Evolutionary conservation across 768 basidiomycete species (phyloP).

Genomic region (Suillus subalutaceus): DNA sequence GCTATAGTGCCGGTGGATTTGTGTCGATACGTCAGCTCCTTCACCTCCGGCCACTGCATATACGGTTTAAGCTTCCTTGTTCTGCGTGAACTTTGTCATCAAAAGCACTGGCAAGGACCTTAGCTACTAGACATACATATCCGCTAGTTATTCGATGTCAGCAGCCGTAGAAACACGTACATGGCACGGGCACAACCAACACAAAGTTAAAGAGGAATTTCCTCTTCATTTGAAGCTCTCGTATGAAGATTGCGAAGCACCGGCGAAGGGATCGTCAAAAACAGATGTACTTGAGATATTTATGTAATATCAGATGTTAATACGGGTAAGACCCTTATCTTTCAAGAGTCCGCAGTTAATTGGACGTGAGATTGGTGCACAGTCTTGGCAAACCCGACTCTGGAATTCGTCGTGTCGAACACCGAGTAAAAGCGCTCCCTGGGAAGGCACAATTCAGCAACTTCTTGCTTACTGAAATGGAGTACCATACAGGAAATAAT

Average conservation of each 20-base stretch:
- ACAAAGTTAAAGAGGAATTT: background rate
- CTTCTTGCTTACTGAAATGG: conserved; percentile 6
- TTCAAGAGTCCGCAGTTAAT: background rate
- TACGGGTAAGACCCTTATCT: background rate
- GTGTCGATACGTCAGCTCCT: background rate
- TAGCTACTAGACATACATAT: background rate
- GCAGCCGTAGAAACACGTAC: background rate
- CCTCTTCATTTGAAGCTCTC: background rate
- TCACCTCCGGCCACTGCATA: background rate
- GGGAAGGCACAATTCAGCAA: background rate
- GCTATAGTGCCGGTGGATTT: background rate
- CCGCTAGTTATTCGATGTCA: background rate
- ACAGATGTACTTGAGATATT: background rate
- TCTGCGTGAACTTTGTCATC: background rate
- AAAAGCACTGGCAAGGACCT: background rate
- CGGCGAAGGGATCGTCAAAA: background rate
- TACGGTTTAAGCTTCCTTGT: background rate
- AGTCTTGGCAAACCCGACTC: conserved; percentile 39
- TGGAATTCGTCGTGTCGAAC: conserved; percentile 34
- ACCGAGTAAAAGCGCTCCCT: conserved; percentile 40
- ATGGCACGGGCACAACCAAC: background rate
- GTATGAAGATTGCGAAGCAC: background rate
- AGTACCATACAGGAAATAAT: background rate
- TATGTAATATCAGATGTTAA: background rate
- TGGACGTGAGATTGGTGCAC: conserved; percentile 19